A percentile compares a stretch with the other conserved stretches of the same genome.
phyloP scores from a whole-genome alignment of 2,329 filamentous ascomycete genomes.

The Sclerotinia minor region DNA sequence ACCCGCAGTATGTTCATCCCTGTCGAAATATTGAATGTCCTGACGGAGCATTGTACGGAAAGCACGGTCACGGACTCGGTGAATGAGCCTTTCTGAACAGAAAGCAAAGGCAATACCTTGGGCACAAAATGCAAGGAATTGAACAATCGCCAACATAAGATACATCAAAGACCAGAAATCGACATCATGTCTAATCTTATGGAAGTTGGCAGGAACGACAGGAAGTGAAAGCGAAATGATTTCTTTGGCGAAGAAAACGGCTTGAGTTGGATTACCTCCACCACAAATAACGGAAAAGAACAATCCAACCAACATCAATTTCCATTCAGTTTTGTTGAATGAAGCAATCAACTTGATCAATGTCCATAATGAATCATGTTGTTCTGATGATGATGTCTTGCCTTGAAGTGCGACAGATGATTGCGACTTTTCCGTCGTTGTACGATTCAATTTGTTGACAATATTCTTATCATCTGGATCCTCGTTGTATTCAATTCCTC shows the following conservation, averaged over 20 bases:
- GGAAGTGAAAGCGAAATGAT: conserved; percentile 65
- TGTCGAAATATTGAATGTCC: conserved; percentile 90
- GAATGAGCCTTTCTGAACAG: conserved; percentile 83
- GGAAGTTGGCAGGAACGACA: conserved; percentile 40
- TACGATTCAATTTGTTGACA: conserved; percentile 56
- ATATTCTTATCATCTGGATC: conserved; percentile 64
- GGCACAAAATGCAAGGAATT: conserved; percentile 65
- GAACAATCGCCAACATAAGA: conserved; percentile 75
- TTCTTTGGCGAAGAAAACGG: conserved; percentile 86
- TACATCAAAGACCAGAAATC: conserved; percentile 91
- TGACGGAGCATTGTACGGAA: conserved; percentile 89
- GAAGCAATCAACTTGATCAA: conserved; percentile 76
- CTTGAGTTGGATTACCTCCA: conserved; percentile 73
- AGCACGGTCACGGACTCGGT: conserved; percentile 76
- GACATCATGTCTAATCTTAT: conserved; percentile 62
- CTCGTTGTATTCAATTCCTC: conserved; percentile 45
- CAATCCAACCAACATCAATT: conserved; percentile 71
- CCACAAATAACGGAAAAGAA: conserved; percentile 75
- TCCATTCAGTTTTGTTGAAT: conserved; percentile 75
- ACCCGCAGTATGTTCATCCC: conserved; percentile 84
- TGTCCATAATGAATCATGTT: conserved; percentile 69
- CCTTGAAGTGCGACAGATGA: conserved; percentile 71
- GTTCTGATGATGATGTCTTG: conserved; percentile 50
- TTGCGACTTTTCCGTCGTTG: conserved; percentile 56
- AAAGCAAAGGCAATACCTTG: conserved; percentile 78